Conservation (phyloP, 139 green algal genomes). For the Chlorella vulgaris region DNA sequence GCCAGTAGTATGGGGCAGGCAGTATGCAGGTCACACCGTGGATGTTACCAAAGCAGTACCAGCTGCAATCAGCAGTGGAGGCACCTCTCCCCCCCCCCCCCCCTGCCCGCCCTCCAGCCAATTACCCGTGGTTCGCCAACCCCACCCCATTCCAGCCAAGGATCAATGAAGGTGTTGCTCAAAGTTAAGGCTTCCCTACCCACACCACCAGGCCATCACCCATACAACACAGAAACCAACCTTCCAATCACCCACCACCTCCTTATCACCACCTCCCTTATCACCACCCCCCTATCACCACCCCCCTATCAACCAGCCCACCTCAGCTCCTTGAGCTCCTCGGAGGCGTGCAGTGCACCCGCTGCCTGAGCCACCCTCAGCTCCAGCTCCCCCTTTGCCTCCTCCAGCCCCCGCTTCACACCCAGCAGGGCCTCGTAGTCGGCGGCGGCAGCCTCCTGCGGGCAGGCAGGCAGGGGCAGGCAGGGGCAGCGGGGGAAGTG, state of each 20-base stretch:
- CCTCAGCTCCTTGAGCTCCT: constrained; percentile 82
- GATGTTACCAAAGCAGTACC: too few relatives aligned
- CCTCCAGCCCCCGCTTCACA: constrained; percentile 33
- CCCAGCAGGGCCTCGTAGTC: constrained; percentile 35
- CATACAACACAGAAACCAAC: neutral
- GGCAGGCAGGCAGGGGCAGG: neutral
- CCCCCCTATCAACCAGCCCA: constrained; percentile 22
- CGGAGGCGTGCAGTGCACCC: constrained; percentile 68
- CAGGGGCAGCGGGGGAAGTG: neutral
- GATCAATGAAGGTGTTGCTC: too few relatives aligned
- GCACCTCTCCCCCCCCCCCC: neutral
- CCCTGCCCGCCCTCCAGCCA: neutral
- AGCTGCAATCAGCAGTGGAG: neutral
- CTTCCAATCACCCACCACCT: neutral
- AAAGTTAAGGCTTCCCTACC: too few relatives aligned
- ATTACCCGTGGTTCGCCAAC: too few relatives aligned
- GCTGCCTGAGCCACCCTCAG: constrained; percentile 70
- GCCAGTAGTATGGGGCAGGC: neutral
- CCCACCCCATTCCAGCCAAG: neutral
- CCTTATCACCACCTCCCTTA: neutral
- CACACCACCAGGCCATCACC: neutral
- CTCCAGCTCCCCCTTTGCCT: constrained; percentile 47
- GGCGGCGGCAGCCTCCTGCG: constrained; percentile 18
- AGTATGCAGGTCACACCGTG: neutral
- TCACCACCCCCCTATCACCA: neutral